Evolutionary conservation across 163 green algal genomes (phyloP), one percentile per base, ranked within the genome.

Genomic region (Volvox carteri): DNA sequence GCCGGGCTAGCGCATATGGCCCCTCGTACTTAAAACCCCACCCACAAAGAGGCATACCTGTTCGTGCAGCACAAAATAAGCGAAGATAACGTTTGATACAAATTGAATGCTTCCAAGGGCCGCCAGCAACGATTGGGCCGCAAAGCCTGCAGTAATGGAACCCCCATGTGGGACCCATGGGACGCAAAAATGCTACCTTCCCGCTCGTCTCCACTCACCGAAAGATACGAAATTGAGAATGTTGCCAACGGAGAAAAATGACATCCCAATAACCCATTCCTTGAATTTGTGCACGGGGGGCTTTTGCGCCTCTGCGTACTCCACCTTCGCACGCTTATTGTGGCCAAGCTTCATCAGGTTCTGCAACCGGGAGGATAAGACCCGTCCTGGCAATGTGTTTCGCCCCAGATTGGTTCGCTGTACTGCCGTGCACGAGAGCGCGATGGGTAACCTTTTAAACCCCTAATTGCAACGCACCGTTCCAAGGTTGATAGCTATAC

Each of bases 31-130:
- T n/a, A n/a, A n/a, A n/a, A n/a, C n/a, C n/a, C n/a, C n/a, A n/a
- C n/a, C n/a, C n/a, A n/a, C n/a, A 65, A 65, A 30, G 54, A 30
- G 54, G 72, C 73, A n/a, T 70, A 84, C 75, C 87, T 91, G 88
- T 73, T 99, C 97, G 19, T 95, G 93, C 33, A 98, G 93, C 30
- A 99, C 94, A 8, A 96, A 90, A 39, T 52, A 95, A 0, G 96
- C 95, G 91, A 99, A 98, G 8, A 96, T 44, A 6, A 98, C 95
- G 92, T 99, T 98, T 52, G 94, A 95, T 0, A 99, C 91, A 87
- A 99, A 98, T 86, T 99, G 96, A 5, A 99, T 91, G 56, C 93
- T 95, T 0, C 97, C 97, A 30, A 99, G 93, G 4, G 96, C 96
- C 4, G 96, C 92, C 48, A 99, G 93, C 39, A 99, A 92, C 11